Evolutionary conservation across 345 rosid species (phyloP).

Genomic region (Syzygium aromaticum): DNA sequence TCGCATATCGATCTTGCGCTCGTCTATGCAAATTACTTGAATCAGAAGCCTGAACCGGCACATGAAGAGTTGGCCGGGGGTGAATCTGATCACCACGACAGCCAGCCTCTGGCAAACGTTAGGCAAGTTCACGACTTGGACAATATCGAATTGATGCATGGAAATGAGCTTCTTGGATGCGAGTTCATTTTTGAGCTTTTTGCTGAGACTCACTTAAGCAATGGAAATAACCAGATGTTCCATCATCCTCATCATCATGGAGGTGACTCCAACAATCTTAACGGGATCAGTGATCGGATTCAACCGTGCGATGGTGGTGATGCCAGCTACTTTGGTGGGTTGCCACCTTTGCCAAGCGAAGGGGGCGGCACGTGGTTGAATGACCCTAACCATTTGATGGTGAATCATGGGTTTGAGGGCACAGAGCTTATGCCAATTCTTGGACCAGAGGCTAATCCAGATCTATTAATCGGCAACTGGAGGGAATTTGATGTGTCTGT

Average conservation of each 20-base stretch:
- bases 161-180: slow-evolving; percentile 6
- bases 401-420: background rate
- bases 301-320: slow-evolving; percentile 2
- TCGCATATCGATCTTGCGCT: slow-evolving; percentile 25
- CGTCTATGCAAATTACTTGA: slow-evolving; percentile 52
- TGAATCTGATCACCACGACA: background rate
- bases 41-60: slow-evolving; percentile 15
- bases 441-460: slow-evolving; percentile 22
- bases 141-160: background rate
- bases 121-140: background rate
- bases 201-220: slow-evolving; percentile 1
- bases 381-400: slow-evolving; percentile 3
- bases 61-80: background rate
- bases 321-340: slow-evolving; percentile 3
- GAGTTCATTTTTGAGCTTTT: slow-evolving; percentile 6
- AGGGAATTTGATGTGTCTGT: slow-evolving; percentile 29
- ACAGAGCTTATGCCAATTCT: slow-evolving; percentile 5
- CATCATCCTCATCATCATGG: background rate
- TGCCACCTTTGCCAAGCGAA: slow-evolving; percentile 41
- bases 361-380: slow-evolving; percentile 17
- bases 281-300: background rate
- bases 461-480: slow-evolving; percentile 28
- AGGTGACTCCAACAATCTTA: background rate
- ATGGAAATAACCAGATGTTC: background rate
- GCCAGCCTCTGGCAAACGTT: background rate